A percentile compares a stretch with the other conserved stretches of the same genome.
Evolutionary conservation across 768 basidiomycete species (phyloP).

Genomic region (Termitomyces heimii): DNA sequence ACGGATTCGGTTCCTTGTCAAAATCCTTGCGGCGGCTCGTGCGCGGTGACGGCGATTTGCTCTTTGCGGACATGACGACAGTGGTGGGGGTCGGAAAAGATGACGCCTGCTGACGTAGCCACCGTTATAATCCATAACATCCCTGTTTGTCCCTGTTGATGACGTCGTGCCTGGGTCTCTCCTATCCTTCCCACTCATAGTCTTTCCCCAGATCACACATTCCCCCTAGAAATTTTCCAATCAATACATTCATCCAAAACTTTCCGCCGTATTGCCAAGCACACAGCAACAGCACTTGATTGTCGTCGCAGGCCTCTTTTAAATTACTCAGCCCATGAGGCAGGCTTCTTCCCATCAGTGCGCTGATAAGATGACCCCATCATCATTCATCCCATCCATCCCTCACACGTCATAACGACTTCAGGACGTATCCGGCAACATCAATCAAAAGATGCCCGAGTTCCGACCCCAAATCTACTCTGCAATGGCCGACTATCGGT

Average conservation of each 20-base stretch:
- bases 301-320: neutral
- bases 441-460: neutral
- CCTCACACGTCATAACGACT: neutral
- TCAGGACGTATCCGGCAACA: too few relatives aligned
- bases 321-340: neutral
- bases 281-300: too few relatives aligned
- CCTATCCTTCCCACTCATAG: neutral
- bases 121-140: constrained; percentile 31
- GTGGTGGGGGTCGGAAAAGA: constrained; percentile 24
- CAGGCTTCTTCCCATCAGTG: neutral
- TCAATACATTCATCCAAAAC: too few relatives aligned
- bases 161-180: constrained; percentile 10
- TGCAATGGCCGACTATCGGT: too few relatives aligned
- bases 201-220: neutral
- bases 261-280: too few relatives aligned
- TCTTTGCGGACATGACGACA: constrained; percentile 34
- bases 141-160: constrained; percentile 29
- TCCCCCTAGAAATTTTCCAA: neutral
- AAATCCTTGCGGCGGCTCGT: constrained; percentile 53
- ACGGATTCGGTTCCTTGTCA: constrained; percentile 83
- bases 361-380: neutral
- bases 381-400: too few relatives aligned
- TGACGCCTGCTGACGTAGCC: constrained; percentile 50
- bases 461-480: neutral
- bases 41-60: constrained; percentile 27